Evolutionary conservation across 75 land plant genomes (phyloP), one percentile per base, ranked within the genome.

Genomic region (Picea sitchensis): DNA sequence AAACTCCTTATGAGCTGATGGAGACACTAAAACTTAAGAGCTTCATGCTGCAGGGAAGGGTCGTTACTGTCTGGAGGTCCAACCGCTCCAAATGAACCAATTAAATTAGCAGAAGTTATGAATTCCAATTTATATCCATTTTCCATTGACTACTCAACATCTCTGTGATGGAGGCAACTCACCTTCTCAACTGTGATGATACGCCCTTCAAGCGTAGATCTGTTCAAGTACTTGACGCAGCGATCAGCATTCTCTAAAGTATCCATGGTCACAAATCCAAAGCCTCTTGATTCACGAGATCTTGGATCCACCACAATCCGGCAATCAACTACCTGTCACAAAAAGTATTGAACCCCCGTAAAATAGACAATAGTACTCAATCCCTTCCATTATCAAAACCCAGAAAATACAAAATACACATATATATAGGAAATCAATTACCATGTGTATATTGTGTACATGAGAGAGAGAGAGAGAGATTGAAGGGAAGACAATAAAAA

Each of bases 101-200:
- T 71, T 47, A 71, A 44, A 71, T 44, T 38, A 71, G 74, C 54
- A 44, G 9, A 71, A 18, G 13, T 71, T 38, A 13, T 41, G 51
- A 18, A 41, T 32, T 41, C n/a, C 41, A 41, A 41, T 71, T 71
- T 71, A 71, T 71, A 47, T 71, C n/a, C 51, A 71, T 44, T 71
- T 71, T 20, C 54, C 20, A 41, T 71, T n/a, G 23, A 21, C 36
- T 18, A 21, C n/a, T 71, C 44, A 14, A 44, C 47, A 71, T 38
- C 23, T 44, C 74, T 71, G 36, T 9, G 21, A 44, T 71, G 41
- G 5, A 20, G 18, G 21, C 9, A 60, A 32, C 83, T 82, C 87
- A 96, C 99, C 99, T 92, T 96, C 84, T 96, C 99, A 41, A 96
- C 99, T 44, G 97, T 96, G 36, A 96, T 94, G 13, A 96, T 87